A percentile compares a stretch with the other conserved stretches of the same genome.
These are phyloP conservation scores for Carex pumila DNA, from an alignment of 176 grass and related monocot genomes.

Conservation along the genomic window DNA sequence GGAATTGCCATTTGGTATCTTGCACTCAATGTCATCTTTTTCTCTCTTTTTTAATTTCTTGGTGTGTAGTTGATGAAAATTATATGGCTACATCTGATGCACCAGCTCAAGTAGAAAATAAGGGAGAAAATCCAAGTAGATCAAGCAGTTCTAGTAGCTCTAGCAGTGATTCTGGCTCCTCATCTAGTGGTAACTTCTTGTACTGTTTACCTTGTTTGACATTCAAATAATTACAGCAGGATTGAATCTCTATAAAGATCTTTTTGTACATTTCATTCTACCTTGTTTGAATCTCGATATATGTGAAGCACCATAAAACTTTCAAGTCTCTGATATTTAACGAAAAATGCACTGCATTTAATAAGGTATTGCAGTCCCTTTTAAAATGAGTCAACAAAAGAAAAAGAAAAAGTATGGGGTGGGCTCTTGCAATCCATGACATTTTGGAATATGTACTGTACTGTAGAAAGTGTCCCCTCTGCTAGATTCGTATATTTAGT, in stretches of 20 bases:
- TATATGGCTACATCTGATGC: constrained; percentile 30
- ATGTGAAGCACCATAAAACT: neutral
- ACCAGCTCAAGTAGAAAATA: constrained; percentile 37
- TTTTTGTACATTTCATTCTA: neutral
- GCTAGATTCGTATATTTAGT: neutral
- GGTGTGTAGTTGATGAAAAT: constrained; percentile 20
- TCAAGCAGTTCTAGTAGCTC: constrained; percentile 80
- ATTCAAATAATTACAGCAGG: neutral
- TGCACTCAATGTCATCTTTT: neutral
- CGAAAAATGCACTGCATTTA: neutral
- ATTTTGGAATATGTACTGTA: neutral
- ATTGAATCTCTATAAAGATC: constrained; percentile 4
- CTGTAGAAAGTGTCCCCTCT: neutral
- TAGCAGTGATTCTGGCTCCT: constrained; percentile 85
- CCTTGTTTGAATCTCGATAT: too few relatives aligned
- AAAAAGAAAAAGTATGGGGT: neutral
- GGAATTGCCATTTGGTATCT: neutral
- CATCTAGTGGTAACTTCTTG: constrained; percentile 69
- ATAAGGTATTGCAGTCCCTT: neutral
- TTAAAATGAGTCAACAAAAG: neutral
- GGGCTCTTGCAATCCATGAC: neutral
- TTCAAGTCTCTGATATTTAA: neutral
- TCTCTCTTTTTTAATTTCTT: neutral
- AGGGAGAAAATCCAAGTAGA: constrained; percentile 50
- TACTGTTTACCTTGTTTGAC: neutral